Evolutionary conservation across 352 stramenopile species (phyloP).

Genomic region (Phytophthora pseudosyringae): DNA sequence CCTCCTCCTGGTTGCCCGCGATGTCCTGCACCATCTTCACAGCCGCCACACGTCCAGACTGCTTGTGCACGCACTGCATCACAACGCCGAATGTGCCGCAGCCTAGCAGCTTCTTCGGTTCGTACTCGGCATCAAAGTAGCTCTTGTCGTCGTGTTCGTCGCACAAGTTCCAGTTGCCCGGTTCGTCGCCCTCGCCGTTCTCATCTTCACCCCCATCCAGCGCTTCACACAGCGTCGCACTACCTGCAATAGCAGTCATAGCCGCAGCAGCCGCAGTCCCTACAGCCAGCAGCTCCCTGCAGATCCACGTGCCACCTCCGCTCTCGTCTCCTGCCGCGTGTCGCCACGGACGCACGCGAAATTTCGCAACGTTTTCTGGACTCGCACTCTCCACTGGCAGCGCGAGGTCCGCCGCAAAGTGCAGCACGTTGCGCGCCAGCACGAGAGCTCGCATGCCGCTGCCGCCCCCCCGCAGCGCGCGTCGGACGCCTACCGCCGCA

Average conservation of each 20-base stretch:
- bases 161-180: slow-evolving; percentile 18
- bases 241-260: slow-evolving; percentile 3
- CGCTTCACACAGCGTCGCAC: slow-evolving; percentile 21
- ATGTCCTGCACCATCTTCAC: slow-evolving; percentile 85
- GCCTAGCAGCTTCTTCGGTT: slow-evolving; percentile 65
- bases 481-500: slow-evolving; percentile 3
- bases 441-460: slow-evolving; percentile 9
- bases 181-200: not conserved
- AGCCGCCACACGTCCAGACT: slow-evolving; percentile 60
- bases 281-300: slow-evolving; percentile 1
- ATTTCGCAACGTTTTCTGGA: too few relatives aligned
- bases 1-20: slow-evolving; percentile 56
- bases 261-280: not conserved
- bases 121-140: slow-evolving; percentile 76
- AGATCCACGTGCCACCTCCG: not conserved
- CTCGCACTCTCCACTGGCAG: not conserved
- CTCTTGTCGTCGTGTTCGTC: slow-evolving; percentile 10
- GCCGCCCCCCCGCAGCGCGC: slow-evolving; percentile 11
- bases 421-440: slow-evolving; percentile 16
- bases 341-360: slow-evolving; percentile 1
- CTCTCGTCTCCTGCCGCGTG: slow-evolving; percentile 2
- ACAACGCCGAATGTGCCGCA: slow-evolving; percentile 84
- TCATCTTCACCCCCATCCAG: slow-evolving; percentile 13
- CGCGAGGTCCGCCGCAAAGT: not conserved
- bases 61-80: slow-evolving; percentile 81